These are phyloP conservation scores for Xylaria bambusicola DNA, from an alignment of 495 filamentous ascomycete species.

Conservation along the genomic window DNA sequence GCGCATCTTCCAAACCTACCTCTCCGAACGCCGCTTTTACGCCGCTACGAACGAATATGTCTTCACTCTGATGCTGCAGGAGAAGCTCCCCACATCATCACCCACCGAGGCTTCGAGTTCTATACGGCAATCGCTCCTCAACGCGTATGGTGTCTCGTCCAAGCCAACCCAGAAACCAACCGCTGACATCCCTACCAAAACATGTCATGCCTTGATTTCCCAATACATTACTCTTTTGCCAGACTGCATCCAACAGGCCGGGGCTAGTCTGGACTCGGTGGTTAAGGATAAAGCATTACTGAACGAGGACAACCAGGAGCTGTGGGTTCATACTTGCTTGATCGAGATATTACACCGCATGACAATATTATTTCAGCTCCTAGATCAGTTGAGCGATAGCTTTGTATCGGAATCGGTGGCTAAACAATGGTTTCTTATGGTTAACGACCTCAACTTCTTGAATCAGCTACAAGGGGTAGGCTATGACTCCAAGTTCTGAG, in stretches of 20 bases:
- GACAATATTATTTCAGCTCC: slow-evolving; percentile 69
- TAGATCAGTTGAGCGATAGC: slow-evolving; percentile 57
- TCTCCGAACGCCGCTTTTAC: slow-evolving; percentile 66
- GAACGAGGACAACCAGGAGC: slow-evolving; percentile 55
- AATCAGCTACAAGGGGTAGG: slow-evolving; percentile 59
- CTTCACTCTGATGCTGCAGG: slow-evolving; percentile 45
- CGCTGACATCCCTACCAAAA: slow-evolving; percentile 31
- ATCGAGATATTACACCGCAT: slow-evolving; percentile 72
- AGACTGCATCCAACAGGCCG: slow-evolving; percentile 36
- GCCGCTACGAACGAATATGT: slow-evolving; percentile 50
- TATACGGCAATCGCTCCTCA: slow-evolving; percentile 31
- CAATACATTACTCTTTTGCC: slow-evolving; percentile 42
- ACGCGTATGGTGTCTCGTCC: slow-evolving; percentile 34
- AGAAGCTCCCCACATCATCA: slow-evolving; percentile 26
- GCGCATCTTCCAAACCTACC: slow-evolving; percentile 66
- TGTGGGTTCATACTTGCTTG: slow-evolving; percentile 64
- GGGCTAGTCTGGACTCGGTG: slow-evolving; percentile 25
- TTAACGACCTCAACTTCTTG: slow-evolving; percentile 65
- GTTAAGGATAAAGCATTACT: slow-evolving; percentile 32
- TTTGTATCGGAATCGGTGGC: slow-evolving; percentile 62
- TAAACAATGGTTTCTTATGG: slow-evolving; percentile 70
- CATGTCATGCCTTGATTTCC: slow-evolving; percentile 41
- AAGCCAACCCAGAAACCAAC: slow-evolving; percentile 30
- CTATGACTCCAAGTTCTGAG: slow-evolving; percentile 15
- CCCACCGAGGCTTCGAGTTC: slow-evolving; percentile 29